Evolutionary conservation across 805 yeast species (phyloP), one percentile per base, ranked within the genome.

Genomic region (Kazachstania taianensis): DNA sequence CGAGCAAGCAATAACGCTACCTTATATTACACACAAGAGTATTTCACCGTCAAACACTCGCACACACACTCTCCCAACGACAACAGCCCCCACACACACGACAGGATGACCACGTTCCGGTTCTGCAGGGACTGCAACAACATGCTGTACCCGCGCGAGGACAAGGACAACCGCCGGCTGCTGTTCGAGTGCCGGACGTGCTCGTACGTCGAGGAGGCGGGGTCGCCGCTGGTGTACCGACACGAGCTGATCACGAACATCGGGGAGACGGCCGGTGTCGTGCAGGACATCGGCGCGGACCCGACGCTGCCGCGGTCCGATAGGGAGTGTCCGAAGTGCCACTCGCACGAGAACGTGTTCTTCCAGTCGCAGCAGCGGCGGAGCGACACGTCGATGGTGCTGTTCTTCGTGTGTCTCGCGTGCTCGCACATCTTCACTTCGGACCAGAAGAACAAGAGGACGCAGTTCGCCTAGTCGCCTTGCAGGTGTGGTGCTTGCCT

Each of bases 291-390:
- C 46, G 96, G 96, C 1, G 69, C 79, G 17, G 99, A 92, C 61
- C 97, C 97, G n/a, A 92, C 98, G 2, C 76, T 92, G 54, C 99
- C 99, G 37, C 70, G 96, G 45, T 81, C 95, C 2, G 92, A 89
- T 58, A 83, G 83, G 54, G 87, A 82, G 50, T 92, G 99, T 60
- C 95, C 96, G 3, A 69, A 72, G 37, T 92, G 99, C 62, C 78
- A 73, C 48, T 80, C 81, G 41, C 75, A 77, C 44, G 95, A 87
- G 48, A 84, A 94, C 61, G 98, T 92, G 27, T 92, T 92, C 57
- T 92, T 92, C 71, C 98, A 92, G 62, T 78, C 92, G 18, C 99
- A 92, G 59, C 96, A 92, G 62, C 75, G 87, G 52, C 72, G 96
- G 39, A 86, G 84, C 34, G 98, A 92, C 57, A 92, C 99, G 1